These are phyloP conservation scores for Lachnellula willkommii DNA, from an alignment of 2,329 filamentous ascomycete species.

Conservation along the genomic window DNA sequence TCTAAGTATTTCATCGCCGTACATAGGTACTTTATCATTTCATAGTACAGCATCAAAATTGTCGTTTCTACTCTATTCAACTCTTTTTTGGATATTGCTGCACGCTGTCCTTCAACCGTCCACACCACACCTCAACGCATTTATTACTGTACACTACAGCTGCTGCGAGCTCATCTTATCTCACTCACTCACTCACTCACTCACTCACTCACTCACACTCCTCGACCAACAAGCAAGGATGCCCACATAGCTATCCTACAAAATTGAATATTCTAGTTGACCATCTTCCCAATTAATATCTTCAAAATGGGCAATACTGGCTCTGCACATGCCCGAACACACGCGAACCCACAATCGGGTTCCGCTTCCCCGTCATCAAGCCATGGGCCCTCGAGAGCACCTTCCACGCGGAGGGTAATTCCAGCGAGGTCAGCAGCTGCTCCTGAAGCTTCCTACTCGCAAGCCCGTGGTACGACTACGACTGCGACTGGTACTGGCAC, in stretches of 20 bases:
- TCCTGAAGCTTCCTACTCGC: constrained; percentile 57
- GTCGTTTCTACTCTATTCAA: too few relatives aligned
- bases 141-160: too few relatives aligned
- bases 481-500: background rate
- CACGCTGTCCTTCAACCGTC: too few relatives aligned
- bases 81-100: too few relatives aligned
- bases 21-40: too few relatives aligned
- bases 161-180: background rate
- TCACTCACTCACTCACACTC: background rate
- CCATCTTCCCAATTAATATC: background rate
- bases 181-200: background rate
- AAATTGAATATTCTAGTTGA: background rate
- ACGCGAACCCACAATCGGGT: constrained; percentile 29
- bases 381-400: constrained; percentile 25
- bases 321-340: constrained; percentile 35
- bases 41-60: too few relatives aligned
- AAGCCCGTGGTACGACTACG: constrained; percentile 39
- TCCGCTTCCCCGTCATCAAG: constrained; percentile 26
- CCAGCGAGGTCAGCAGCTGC: constrained; percentile 52
- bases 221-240: constrained; percentile 2
- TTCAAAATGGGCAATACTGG: constrained; percentile 43
- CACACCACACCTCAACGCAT: too few relatives aligned
- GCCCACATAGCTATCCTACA: background rate
- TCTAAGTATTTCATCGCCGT: too few relatives aligned
- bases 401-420: constrained; percentile 37